These are phyloP conservation scores for Aspergillus bertholletiae DNA, from an alignment of 495 filamentous ascomycete species.

Conservation along the genomic window DNA sequence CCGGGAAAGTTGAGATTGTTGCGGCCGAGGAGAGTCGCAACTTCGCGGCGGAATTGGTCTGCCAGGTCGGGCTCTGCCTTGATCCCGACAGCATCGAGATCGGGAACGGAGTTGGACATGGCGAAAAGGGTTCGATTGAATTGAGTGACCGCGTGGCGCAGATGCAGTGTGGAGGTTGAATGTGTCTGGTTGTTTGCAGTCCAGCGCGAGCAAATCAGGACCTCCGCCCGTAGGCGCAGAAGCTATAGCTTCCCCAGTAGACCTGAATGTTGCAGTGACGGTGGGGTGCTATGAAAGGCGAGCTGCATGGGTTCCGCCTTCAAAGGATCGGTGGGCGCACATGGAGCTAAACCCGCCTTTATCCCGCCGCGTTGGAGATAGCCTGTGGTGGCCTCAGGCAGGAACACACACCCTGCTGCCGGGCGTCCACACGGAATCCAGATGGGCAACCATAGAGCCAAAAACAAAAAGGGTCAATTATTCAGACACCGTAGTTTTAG, in stretches of 20 bases:
- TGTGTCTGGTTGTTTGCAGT: neutral
- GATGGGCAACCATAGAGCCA: too few relatives aligned
- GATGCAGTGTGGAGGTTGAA: neutral
- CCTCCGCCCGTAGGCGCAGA: slow-evolving; percentile 21
- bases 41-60: slow-evolving; percentile 62
- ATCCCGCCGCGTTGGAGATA: slow-evolving; percentile 3
- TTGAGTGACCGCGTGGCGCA: neutral
- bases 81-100: slow-evolving; percentile 53
- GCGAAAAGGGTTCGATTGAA: slow-evolving; percentile 4
- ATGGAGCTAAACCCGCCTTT: neutral
- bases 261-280: neutral
- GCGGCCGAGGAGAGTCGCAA: slow-evolving; percentile 71
- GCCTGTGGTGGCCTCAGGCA: slow-evolving; percentile 15
- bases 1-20: slow-evolving; percentile 72
- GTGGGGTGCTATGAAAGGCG: neutral
- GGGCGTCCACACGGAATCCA: too few relatives aligned
- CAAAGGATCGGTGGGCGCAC: neutral
- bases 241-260: slow-evolving; percentile 1
- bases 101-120: slow-evolving; percentile 46
- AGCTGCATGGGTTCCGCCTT: neutral
- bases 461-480: too few relatives aligned
- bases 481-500: neutral
- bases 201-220: neutral
- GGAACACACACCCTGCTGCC: neutral
- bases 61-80: slow-evolving; percentile 57